These are phyloP conservation scores for Ceratonia siliqua DNA, from an alignment of 306 rosid genomes.

Conservation along the genomic window DNA sequence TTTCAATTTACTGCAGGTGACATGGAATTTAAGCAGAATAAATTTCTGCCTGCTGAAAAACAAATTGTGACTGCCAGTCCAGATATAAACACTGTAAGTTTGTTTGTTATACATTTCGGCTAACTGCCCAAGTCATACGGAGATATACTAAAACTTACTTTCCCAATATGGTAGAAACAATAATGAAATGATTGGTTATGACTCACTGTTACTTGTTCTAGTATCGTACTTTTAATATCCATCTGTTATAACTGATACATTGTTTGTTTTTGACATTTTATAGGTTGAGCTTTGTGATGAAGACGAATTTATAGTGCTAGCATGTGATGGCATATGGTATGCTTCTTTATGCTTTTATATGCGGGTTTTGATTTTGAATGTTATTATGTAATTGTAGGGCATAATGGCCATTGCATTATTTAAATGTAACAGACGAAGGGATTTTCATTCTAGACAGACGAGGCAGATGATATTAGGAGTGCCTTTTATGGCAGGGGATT, in stretches of 20 bases:
- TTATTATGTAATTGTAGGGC: constrained; percentile 2
- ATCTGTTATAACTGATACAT: not conserved
- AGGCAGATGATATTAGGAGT: constrained; percentile 15
- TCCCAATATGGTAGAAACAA: constrained; percentile 17
- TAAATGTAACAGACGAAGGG: not conserved
- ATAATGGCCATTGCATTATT: not conserved
- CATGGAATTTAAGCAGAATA: constrained; percentile 90
- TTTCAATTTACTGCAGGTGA: constrained; percentile 66
- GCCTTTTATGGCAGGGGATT: not conserved
- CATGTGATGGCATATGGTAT: constrained; percentile 93
- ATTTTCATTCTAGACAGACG: not conserved
- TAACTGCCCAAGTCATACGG: not conserved
- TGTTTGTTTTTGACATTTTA: constrained; percentile 21
- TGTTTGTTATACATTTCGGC: constrained; percentile 13
- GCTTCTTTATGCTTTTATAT: constrained; percentile 37
- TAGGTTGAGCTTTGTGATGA: constrained; percentile 82
- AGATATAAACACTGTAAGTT: constrained; percentile 76
- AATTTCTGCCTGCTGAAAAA: constrained; percentile 69
- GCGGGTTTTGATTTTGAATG: not conserved
- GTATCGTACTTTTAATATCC: not conserved
- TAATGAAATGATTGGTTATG: not conserved
- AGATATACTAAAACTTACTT: constrained; percentile 20
- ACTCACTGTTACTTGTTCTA: not conserved
- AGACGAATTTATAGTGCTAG: constrained; percentile 65
- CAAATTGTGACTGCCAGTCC: constrained; percentile 90